Evolutionary conservation across 441 rosid species (phyloP).

Genomic region (Adansonia grandidieri): DNA sequence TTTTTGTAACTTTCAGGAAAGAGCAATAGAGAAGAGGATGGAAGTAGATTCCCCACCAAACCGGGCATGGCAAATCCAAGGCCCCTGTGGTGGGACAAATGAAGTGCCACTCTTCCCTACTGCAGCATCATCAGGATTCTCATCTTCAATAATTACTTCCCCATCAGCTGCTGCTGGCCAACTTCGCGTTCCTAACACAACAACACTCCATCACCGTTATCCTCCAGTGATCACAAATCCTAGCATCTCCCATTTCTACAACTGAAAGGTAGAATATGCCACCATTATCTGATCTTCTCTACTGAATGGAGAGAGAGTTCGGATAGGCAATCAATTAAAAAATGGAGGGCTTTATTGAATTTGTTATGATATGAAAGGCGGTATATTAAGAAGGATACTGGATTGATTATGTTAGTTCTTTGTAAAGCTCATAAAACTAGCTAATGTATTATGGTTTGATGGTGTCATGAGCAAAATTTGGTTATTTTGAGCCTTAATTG

Average conservation of each 20-base stretch:
- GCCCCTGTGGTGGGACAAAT: constrained; percentile 38
- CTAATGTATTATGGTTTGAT: neutral
- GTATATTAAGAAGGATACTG: neutral
- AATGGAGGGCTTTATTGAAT: neutral
- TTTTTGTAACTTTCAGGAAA: constrained; percentile 44
- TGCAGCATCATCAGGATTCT: constrained; percentile 93
- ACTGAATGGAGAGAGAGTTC: neutral
- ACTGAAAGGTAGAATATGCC: constrained; percentile 26
- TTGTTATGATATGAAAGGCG: no score
- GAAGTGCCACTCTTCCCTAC: constrained; percentile 47
- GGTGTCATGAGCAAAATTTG: neutral
- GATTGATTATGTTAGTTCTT: neutral
- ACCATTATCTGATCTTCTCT: constrained; percentile 1
- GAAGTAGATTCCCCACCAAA: constrained; percentile 42
- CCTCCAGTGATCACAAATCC: constrained; percentile 30
- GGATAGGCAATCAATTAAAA: neutral
- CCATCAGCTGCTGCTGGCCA: constrained; percentile 48
- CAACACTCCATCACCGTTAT: constrained; percentile 29
- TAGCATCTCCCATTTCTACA: constrained; percentile 36
- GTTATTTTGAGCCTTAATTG: neutral
- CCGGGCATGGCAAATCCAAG: constrained; percentile 44
- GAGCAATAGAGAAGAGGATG: constrained; percentile 59
- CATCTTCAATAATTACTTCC: constrained; percentile 42
- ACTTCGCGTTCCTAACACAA: constrained; percentile 32
- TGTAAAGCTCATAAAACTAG: neutral